These are phyloP conservation scores for Phyllosticta ampelicida DNA, from an alignment of 2,329 filamentous ascomycete genomes.

Conservation along the genomic window DNA sequence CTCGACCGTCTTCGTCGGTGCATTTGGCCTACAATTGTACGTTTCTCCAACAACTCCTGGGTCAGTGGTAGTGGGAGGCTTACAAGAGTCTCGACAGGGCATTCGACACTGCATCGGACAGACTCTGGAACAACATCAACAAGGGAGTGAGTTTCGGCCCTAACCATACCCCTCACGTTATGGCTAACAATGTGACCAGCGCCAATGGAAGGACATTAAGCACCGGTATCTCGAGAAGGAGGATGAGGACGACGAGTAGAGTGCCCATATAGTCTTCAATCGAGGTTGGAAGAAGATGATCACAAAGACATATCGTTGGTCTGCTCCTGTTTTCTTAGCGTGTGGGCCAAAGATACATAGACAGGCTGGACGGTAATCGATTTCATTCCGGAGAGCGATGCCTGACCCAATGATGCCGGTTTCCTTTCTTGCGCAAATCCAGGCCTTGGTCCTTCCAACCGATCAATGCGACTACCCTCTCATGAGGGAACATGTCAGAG, in stretches of 20 bases:
- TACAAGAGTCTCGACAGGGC: conserved; percentile 42
- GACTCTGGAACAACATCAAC: conserved; percentile 85
- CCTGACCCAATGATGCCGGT: background rate
- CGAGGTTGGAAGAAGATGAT: background rate
- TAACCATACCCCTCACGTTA: background rate
- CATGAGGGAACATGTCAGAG: background rate
- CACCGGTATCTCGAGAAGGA: conserved; percentile 65
- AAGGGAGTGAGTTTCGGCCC: conserved; percentile 61
- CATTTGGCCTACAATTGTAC: conserved; percentile 92
- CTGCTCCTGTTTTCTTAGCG: background rate
- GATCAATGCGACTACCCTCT: background rate
- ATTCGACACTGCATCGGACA: conserved; percentile 74
- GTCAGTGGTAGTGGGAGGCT: conserved; percentile 12
- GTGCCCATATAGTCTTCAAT: background rate
- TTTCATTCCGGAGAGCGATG: background rate
- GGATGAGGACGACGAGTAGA: conserved; percentile 50
- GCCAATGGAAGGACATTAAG: conserved; percentile 99
- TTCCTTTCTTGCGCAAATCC: background rate
- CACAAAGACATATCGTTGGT: background rate
- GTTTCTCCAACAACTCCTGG: conserved; percentile 25
- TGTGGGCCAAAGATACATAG: background rate
- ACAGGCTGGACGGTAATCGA: background rate
- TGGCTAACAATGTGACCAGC: conserved; percentile 44
- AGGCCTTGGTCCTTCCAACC: background rate
- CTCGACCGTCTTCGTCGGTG: conserved; percentile 70